Evolutionary conservation across 2,329 filamentous ascomycete genomes (phyloP).

Genomic region (Erysiphe pulchra): DNA sequence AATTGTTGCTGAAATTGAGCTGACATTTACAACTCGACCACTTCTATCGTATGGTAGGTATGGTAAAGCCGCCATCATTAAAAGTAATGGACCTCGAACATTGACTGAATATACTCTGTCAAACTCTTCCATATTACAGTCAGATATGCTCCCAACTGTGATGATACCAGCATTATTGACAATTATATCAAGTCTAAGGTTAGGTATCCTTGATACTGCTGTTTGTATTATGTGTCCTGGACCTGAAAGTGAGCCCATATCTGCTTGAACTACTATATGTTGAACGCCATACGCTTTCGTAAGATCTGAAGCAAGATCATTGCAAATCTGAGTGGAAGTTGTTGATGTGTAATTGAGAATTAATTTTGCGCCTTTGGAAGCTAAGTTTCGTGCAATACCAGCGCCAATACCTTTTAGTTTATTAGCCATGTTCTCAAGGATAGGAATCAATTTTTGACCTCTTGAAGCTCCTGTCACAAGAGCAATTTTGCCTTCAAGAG

Average conservation of each 20-base stretch:
- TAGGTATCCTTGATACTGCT: slow-evolving; percentile 20
- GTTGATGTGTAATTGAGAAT: slow-evolving; percentile 41
- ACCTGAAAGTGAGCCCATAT: slow-evolving; percentile 36
- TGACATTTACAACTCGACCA: slow-evolving; percentile 36
- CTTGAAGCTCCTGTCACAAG: slow-evolving; percentile 59
- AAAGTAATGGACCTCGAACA: slow-evolving; percentile 53
- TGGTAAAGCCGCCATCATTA: slow-evolving; percentile 46
- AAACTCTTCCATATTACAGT: slow-evolving; percentile 40
- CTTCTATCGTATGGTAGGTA: slow-evolving; percentile 44
- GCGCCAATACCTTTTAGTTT: slow-evolving; percentile 37
- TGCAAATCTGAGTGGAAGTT: slow-evolving; percentile 25
- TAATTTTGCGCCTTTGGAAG: slow-evolving; percentile 35
- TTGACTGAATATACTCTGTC: slow-evolving; percentile 52
- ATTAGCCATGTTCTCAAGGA: background rate
- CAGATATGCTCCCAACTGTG: slow-evolving; percentile 36
- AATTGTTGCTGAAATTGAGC: slow-evolving; percentile 27
- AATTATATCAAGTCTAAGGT: slow-evolving; percentile 53
- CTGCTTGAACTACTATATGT: slow-evolving; percentile 40
- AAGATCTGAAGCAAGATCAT: slow-evolving; percentile 29
- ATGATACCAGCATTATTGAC: slow-evolving; percentile 65
- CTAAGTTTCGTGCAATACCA: slow-evolving; percentile 39
- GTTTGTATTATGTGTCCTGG: slow-evolving; percentile 31
- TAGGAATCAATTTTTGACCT: slow-evolving; percentile 20
- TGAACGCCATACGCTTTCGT: slow-evolving; percentile 28
- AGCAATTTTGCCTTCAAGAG: slow-evolving; percentile 48